Conservation (phyloP, 345 rosid genomes). For the Isatis tinctoria region DNA sequence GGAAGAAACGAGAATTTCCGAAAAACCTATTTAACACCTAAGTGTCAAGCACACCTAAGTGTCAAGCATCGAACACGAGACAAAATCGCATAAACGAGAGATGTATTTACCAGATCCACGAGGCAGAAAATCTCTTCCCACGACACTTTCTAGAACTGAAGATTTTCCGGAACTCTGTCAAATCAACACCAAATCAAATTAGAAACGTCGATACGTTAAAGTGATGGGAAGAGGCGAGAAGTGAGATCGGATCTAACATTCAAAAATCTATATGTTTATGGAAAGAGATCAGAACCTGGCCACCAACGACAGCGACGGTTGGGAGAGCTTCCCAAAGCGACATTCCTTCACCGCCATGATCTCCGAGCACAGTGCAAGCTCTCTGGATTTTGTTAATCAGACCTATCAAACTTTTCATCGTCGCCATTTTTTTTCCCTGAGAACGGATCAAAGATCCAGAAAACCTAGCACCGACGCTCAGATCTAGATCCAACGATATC, state of each 20-base stretch:
- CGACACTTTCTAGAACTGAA: conserved; percentile 94
- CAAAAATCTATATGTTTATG: background rate
- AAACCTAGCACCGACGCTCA: conserved; percentile 12
- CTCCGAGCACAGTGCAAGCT: conserved; percentile 94
- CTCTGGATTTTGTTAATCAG: conserved; percentile 92
- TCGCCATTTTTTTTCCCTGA: conserved; percentile 57
- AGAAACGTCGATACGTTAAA: background rate
- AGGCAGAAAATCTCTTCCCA: conserved; percentile 95
- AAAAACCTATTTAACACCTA: background rate
- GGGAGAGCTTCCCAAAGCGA: conserved; percentile 99
- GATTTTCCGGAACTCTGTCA: conserved; percentile 94
- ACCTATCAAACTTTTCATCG: conserved; percentile 95
- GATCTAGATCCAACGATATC: conserved; percentile 24
- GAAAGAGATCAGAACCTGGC: conserved; percentile 58
- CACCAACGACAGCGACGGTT: conserved; percentile 96
- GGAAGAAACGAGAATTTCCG: background rate
- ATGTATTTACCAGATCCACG: conserved; percentile 90
- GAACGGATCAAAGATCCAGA: conserved; percentile 27
- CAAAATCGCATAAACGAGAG: background rate
- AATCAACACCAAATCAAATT: background rate
- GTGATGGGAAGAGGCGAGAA: background rate
- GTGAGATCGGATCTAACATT: conserved; percentile 7
- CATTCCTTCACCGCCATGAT: conserved; percentile 98
- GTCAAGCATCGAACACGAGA: background rate
- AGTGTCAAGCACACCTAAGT: too few relatives aligned